These are phyloP conservation scores for Pulveroboletus ridleyi DNA, from an alignment of 1,284 basidiomycete species.

Conservation along the genomic window DNA sequence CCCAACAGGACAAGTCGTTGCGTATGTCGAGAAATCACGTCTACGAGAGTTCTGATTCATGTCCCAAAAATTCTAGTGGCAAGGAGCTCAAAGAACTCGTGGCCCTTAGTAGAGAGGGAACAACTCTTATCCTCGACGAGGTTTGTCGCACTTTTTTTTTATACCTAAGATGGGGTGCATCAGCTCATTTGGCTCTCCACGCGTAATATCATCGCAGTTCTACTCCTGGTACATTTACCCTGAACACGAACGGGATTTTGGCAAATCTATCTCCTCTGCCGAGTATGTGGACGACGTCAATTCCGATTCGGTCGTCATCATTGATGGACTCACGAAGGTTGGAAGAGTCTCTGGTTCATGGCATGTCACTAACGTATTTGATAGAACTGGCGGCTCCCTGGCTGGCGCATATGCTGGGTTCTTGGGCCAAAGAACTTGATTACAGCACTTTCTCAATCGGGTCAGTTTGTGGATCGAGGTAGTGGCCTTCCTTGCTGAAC, in stretches of 20 bases:
- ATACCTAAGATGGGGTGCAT: neutral
- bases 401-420: slow-evolving; percentile 96
- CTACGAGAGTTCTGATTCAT: slow-evolving; percentile 14
- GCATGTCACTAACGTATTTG: slow-evolving; percentile 3
- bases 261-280: slow-evolving; percentile 85
- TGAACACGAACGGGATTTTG: slow-evolving; percentile 75
- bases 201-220: slow-evolving; percentile 53
- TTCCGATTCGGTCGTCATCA: slow-evolving; percentile 81
- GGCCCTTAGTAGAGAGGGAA: slow-evolving; percentile 69
- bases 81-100: slow-evolving; percentile 86
- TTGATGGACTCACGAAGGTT: slow-evolving; percentile 94
- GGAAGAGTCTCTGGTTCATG: neutral
- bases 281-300: slow-evolving; percentile 89
- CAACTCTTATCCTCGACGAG: slow-evolving; percentile 90
- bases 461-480: slow-evolving; percentile 40
- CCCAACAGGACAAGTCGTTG: slow-evolving; percentile 85
- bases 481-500: slow-evolving; percentile 17
- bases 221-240: slow-evolving; percentile 95
- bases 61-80: slow-evolving; percentile 51
- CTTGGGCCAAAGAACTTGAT: slow-evolving; percentile 92
- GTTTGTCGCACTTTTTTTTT: slow-evolving; percentile 45
- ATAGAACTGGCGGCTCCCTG: slow-evolving; percentile 89
- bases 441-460: slow-evolving; percentile 87
- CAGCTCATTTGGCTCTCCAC: neutral
- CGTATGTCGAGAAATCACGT: slow-evolving; percentile 37